A percentile compares a stretch with the other conserved stretches of the same genome.
phyloP scores from a whole-genome alignment of 2,329 filamentous ascomycete species.

The Penicillium corylophilum region DNA sequence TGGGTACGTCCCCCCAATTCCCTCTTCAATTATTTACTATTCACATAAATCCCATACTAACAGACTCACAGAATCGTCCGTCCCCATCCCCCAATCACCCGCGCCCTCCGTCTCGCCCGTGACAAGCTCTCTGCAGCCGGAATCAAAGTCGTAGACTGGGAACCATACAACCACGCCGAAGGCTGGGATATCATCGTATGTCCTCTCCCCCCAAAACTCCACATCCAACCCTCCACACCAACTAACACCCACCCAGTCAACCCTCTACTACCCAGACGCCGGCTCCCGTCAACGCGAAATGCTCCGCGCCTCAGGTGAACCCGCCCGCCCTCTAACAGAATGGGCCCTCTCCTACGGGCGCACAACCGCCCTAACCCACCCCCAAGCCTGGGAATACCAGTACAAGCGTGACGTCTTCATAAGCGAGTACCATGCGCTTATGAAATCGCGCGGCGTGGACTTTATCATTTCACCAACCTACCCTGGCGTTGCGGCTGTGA shows the following conservation, averaged over 20 bases:
- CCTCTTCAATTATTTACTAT: too few species aligned
- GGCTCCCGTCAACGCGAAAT: slow-evolving; percentile 32
- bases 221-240: background rate
- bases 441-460: slow-evolving; percentile 30
- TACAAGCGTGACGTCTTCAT: slow-evolving; percentile 28
- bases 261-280: slow-evolving; percentile 51
- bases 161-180: slow-evolving; percentile 34
- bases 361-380: slow-evolving; percentile 22
- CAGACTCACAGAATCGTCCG: slow-evolving; percentile 48
- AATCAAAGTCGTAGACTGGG: slow-evolving; percentile 41
- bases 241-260: slow-evolving; percentile 35
- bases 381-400: slow-evolving; percentile 31
- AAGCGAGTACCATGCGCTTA: slow-evolving; percentile 33
- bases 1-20: slow-evolving; percentile 33
- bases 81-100: slow-evolving; percentile 58
- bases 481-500: slow-evolving; percentile 28
- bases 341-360: slow-evolving; percentile 35
- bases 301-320: slow-evolving; percentile 43
- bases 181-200: slow-evolving; percentile 37
- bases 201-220: too few species aligned
- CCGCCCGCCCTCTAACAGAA: slow-evolving; percentile 46
- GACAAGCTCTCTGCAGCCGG: slow-evolving; percentile 43
- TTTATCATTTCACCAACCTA: slow-evolving; percentile 34
- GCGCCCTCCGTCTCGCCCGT: slow-evolving; percentile 20
- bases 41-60: too few species aligned